Base-by-base conservation (phyloP, 148 eudicot species). In the Gaultheria prostrata region DNA sequence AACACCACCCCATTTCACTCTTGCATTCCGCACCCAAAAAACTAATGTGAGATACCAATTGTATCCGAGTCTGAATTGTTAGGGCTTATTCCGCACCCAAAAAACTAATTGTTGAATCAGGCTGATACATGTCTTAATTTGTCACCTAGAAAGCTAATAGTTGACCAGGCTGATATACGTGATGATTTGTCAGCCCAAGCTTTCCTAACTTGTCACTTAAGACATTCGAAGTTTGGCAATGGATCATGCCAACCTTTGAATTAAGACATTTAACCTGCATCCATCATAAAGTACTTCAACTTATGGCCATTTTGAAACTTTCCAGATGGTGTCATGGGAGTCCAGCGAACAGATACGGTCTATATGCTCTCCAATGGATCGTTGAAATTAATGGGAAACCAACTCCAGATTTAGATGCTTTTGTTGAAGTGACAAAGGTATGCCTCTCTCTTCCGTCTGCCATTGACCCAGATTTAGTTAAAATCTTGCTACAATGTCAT, bases 301-400 rank as follows among this genome's bases (percentile, higher is more conserved):
- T 80, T n/a, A 28, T 48, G 32, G 1, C 30, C 12, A 56, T 14
- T 13, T 53, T 21, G 32, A 13, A 57, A 24, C 28, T 78, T 90
- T 87, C 76, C 86, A 96, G 99, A 89, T 90, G 98, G 95, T 93
- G 92, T 83, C 95, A 90, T 91, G 99, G 99, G 78, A 96, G 98
- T 88, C 98, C 99, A 20, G 97, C 76, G 3, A 90, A 94, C 79
- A 89, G 98, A 88, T 97, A 97, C 84, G 97, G 95, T 82, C 84
- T 97, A 39, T 90, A 92, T 91, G 94, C 95, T 88, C 94, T 93
- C 84, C 98, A 93, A 81, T 97, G 99, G 99, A 97, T 97, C 70
- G 94, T 97, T 54, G 98, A 94, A 90, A 93, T 97, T 71, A 97
- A 97, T 80, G 98, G 98, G 61, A 92, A 93, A 86, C 95, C 92